Evolutionary conservation across 208 protist species (phyloP).

Genomic region (Willaertia magna): DNA sequence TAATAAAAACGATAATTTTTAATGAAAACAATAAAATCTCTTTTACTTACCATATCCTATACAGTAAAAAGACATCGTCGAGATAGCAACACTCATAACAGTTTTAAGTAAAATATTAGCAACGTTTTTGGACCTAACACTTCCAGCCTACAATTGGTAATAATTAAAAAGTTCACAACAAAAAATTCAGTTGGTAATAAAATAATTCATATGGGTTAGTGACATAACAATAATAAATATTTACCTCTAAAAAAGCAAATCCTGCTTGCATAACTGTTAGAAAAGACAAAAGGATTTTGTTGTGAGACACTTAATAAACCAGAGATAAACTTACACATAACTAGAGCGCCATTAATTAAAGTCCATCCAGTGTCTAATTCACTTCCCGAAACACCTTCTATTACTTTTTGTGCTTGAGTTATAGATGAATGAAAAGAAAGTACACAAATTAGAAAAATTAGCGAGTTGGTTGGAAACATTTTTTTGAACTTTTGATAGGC

Average conservation of each 20-base stretch:
- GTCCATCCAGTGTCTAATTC: not conserved
- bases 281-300: too few species aligned
- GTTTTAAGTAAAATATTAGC: constrained; percentile 30
- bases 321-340: not conserved
- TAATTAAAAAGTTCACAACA: constrained; percentile 17
- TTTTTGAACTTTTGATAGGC: too few species aligned
- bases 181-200: not conserved
- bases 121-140: constrained; percentile 24
- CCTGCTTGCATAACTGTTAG: not conserved
- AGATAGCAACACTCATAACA: constrained; percentile 16
- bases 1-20: too few species aligned
- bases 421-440: too few species aligned
- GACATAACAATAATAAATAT: too few species aligned
- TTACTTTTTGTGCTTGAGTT: too few species aligned
- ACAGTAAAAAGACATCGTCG: constrained; percentile 15
- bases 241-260: too few species aligned
- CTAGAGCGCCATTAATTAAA: not conserved
- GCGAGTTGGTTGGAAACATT: too few species aligned
- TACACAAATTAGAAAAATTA: too few species aligned
- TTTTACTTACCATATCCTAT: not conserved
- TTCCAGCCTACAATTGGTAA: constrained; percentile 22
- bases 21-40: too few species aligned
- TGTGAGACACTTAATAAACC: not conserved
- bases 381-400: too few species aligned
- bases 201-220: not conserved